Conservation (phyloP, 1,284 basidiomycete genomes). For the Coniophora puteana region DNA sequence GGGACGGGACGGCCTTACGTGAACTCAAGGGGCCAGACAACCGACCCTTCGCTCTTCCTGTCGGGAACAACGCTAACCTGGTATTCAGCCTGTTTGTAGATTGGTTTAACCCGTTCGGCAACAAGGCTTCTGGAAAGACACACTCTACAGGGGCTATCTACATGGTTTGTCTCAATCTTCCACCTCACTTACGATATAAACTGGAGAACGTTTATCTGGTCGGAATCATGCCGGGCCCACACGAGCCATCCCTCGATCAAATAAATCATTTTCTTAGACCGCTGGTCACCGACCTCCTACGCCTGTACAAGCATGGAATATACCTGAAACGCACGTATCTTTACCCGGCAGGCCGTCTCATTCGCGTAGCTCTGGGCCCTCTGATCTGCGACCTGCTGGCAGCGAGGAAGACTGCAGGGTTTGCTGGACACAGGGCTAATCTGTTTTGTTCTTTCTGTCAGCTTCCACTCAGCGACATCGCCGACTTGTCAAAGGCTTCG, state of each 20-base stretch:
- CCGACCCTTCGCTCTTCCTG: neutral
- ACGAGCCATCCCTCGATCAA: conserved; percentile 9
- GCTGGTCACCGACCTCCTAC: conserved; percentile 7
- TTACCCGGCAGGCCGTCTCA: neutral
- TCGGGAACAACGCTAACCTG: neutral
- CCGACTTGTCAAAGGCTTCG: neutral
- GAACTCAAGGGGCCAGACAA: neutral
- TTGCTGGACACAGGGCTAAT: neutral
- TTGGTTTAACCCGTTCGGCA: neutral
- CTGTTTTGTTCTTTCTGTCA: neutral
- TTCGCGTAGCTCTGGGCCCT: conserved; percentile 2
- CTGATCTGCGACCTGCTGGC: conserved; percentile 10
- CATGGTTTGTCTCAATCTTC: conserved; percentile 9
- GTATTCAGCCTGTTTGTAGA: neutral
- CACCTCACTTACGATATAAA: conserved; percentile 7
- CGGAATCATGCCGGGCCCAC: conserved; percentile 10
- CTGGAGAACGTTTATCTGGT: conserved; percentile 8
- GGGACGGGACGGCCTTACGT: neutral
- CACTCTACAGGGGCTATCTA: conserved; percentile 5
- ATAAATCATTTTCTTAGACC: conserved; percentile 14
- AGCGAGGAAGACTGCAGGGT: neutral
- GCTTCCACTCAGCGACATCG: neutral
- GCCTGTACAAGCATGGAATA: conserved; percentile 9
- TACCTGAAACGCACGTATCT: conserved; percentile 2
- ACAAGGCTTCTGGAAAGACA: neutral